These are phyloP conservation scores for Chondrostereum purpureum DNA, from an alignment of 1,284 basidiomycete species.

Conservation along the genomic window DNA sequence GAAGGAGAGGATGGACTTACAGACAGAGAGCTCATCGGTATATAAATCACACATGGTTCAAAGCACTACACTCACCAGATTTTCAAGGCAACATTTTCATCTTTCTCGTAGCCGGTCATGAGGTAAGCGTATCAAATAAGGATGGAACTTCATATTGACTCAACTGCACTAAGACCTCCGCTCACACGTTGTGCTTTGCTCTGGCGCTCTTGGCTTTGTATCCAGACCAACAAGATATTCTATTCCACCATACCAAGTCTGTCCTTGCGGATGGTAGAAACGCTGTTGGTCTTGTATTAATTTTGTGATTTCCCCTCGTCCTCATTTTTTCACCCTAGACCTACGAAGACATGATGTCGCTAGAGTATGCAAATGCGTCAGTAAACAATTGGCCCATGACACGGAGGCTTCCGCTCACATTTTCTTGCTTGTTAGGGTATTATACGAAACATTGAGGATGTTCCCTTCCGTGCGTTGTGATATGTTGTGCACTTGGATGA, in stretches of 20 bases:
- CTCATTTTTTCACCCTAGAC: conserved; percentile 23
- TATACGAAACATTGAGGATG: conserved; percentile 55
- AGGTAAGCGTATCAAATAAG: conserved; percentile 26
- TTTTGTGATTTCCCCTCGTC: neutral
- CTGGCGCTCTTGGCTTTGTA: conserved; percentile 44
- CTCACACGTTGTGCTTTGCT: conserved; percentile 50
- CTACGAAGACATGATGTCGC: conserved; percentile 44
- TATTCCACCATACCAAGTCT: conserved; percentile 45
- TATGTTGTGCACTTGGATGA: neutral
- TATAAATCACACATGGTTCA: neutral
- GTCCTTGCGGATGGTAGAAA: conserved; percentile 33
- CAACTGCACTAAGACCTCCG: conserved; percentile 32
- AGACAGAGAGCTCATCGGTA: conserved; percentile 38
- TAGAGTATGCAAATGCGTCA: conserved; percentile 42
- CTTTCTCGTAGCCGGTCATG: conserved; percentile 55
- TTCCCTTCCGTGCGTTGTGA: conserved; percentile 44
- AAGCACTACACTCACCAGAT: neutral
- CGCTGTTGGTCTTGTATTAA: conserved; percentile 29
- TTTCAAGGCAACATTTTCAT: conserved; percentile 50
- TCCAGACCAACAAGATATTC: conserved; percentile 54
- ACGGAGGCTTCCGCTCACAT: no score
- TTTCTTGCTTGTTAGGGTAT: no score
- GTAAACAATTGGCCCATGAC: no score
- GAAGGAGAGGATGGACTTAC: conserved; percentile 32
- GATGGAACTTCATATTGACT: neutral